Evolutionary conservation across 2,329 filamentous ascomycete species (phyloP).

Genomic region (Mycosphaerella sp.): DNA sequence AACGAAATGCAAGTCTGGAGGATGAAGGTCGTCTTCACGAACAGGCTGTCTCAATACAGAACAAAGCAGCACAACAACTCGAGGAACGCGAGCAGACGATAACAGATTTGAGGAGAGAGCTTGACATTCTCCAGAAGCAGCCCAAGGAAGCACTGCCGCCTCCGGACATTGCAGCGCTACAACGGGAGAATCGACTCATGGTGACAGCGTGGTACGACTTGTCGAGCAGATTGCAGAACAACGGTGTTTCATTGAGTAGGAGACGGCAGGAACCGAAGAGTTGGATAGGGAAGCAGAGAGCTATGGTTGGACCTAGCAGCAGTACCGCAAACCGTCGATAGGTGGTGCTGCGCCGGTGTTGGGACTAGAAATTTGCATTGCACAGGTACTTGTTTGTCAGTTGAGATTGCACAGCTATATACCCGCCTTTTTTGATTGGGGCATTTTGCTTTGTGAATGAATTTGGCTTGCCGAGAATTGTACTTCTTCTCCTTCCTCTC

Average conservation of each 20-base stretch:
- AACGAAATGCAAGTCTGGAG: slow-evolving; percentile 30
- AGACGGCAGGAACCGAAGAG: slow-evolving; percentile 69
- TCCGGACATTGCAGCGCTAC: slow-evolving; percentile 58
- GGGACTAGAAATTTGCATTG: background rate
- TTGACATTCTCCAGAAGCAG: slow-evolving; percentile 25
- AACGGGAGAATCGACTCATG: slow-evolving; percentile 72
- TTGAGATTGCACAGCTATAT: too few species aligned
- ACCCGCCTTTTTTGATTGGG: too few species aligned
- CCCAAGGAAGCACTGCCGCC: slow-evolving; percentile 17
- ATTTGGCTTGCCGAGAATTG: too few species aligned
- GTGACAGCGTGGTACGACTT: slow-evolving; percentile 83
- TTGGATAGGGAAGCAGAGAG: slow-evolving; percentile 77
- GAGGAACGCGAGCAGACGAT: slow-evolving; percentile 29
- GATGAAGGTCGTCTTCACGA: slow-evolving; percentile 21
- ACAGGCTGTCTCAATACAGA: slow-evolving; percentile 3
- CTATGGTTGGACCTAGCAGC: slow-evolving; percentile 34
- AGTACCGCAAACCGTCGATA: slow-evolving; percentile 4
- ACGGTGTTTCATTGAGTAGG: slow-evolving; percentile 71
- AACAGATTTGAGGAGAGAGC: slow-evolving; percentile 27
- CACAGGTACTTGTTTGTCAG: too few species aligned
- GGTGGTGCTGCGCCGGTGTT: background rate
- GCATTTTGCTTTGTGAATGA: too few species aligned
- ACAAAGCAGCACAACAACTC: slow-evolving; percentile 21
- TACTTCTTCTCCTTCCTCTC: too few species aligned
- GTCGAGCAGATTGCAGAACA: slow-evolving; percentile 70